Percentiles rank a stretch among this genome's conserved stretches.
Conservation (phyloP, 108 stramenopile genomes). For the Halocafeteria seosinensis region DNA sequence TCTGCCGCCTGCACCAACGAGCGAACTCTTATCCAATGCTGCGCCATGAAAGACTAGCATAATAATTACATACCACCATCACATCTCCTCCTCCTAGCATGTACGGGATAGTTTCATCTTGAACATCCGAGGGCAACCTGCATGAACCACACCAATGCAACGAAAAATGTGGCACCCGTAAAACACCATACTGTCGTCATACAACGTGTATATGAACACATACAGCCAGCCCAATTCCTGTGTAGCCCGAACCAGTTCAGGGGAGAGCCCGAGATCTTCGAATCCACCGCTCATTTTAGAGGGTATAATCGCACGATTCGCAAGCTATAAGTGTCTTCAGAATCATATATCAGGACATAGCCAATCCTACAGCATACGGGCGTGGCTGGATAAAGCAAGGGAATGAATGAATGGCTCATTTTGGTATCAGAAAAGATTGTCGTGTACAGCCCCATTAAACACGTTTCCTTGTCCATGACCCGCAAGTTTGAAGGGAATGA, state of each 20-base stretch:
- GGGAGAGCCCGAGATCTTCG: slow-evolving; percentile 12
- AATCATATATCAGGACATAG: too few species aligned
- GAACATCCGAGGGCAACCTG: slow-evolving; percentile 10
- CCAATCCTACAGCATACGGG: too few species aligned
- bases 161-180: neutral
- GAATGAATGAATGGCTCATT: too few species aligned
- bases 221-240: slow-evolving; percentile 11
- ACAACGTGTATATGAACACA: neutral
- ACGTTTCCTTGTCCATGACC: too few species aligned
- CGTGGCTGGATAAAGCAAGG: too few species aligned
- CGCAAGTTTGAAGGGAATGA: too few species aligned
- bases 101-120: slow-evolving; percentile 23
- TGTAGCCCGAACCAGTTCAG: slow-evolving; percentile 11
- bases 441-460: too few species aligned
- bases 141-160: neutral
- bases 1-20: slow-evolving; percentile 15
- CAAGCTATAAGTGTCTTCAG: too few species aligned
- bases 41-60: neutral
- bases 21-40: neutral
- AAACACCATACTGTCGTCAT: neutral
- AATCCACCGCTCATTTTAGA: slow-evolving; percentile 26
- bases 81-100: slow-evolving; percentile 33
- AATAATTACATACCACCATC: slow-evolving; percentile 6
- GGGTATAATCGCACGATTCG: too few species aligned
- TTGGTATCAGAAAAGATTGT: too few species aligned